Base-by-base conservation (phyloP, 2,329 filamentous ascomycete genomes). In the Apiospora hydei region DNA sequence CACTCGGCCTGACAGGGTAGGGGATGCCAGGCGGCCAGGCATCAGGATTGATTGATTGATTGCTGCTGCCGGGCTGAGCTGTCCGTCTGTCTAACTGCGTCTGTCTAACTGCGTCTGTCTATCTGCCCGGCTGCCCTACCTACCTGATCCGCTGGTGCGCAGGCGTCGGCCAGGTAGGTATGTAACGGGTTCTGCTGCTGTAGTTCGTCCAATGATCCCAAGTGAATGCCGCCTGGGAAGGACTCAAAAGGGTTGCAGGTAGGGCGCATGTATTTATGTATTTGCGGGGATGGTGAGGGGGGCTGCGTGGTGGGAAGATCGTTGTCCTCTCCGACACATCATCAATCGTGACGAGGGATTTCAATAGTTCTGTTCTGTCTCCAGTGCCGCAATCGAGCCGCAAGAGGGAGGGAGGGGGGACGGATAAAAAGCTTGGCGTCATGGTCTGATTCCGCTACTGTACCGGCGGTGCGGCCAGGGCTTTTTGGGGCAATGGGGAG, bases 231-330 rank as follows among this genome's bases (percentile, higher is more conserved):
- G 8, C 34, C 34, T 16, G 53, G 16, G 26, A 34, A 38, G 34
- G 7, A n/a, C 21, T 49, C 24, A 53, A 53, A 53, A n/a, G 24
- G 24, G 30, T 11, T 61, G 53, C 53, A 57, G 51, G 24, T 46
- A 18, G 14, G 53, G 18, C 38, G 53, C 53, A 61, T 61, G 30
- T 57, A 61, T 61, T 38, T 61, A 61, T 61, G 30, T 57, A 61
- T 61, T 38, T 61, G 53, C 30, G 53, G 53, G 53, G 30, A 38
- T 14, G 26, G 26, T 1, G 26, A 30, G 26, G 26, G 26, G 30
- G 18, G 8, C 34, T 38, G 34, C 34, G 34, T 38, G 34, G 53
- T 49, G 34, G 53, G 53, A 61, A 61, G 53, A 61, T 61, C 30
- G 53, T 38, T 38, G 53, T 38, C 30, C 18, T 61, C 53, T 61